Base-by-base conservation (phyloP, 257 asterid species). In the Parsonsia alboflavescens region DNA sequence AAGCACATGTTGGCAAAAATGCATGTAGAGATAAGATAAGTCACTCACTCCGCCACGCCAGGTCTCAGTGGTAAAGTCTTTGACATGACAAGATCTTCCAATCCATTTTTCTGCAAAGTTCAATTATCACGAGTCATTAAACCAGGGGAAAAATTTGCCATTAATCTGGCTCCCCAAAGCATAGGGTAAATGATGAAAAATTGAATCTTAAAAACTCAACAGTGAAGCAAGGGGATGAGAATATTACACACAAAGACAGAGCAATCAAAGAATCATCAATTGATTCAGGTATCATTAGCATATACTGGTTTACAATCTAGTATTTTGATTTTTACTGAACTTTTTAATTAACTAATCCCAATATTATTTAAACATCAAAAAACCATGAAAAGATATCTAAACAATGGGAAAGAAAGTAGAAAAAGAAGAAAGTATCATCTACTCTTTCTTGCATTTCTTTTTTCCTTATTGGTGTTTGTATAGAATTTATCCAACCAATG, bases 71-170 rank as follows among this genome's bases (percentile, higher is more conserved):
- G 80, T 74, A 87, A 85, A 42, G 90, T 73, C 75, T 85, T 78
- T 80, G 99, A 89, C 80, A 72, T 77, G 80, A 92, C 89, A 71
- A 92, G 93, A 82, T 88, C 99, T 77, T 85, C 96, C 88, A 90
- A 53, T 67, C 97, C 98, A 80, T 80, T 85, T 89, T 86, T 90
- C 99, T 94, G 96, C 91, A 86, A 73, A 71, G 84, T 76, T 75
- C 69, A 81, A 83, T 58, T 70, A 75, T 45, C 62, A 70, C 82
- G 68, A 86, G 82, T 80, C 44, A 72, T 72, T 68, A 22, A 52
- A 46, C 21, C 71, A 49, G 17, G 36, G 0, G 11, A 28, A 4
- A 24, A 72, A 26, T 26, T 50, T 21, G 4, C 49, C 48, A 0
- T 2, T 12, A 67, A 48, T 24, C 13, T 41, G 19, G 30, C 58